Percentiles rank a stretch among this genome's conserved stretches.
Conservation (phyloP, 2,329 filamentous ascomycete species). For the Rugonectria rugulosa region DNA sequence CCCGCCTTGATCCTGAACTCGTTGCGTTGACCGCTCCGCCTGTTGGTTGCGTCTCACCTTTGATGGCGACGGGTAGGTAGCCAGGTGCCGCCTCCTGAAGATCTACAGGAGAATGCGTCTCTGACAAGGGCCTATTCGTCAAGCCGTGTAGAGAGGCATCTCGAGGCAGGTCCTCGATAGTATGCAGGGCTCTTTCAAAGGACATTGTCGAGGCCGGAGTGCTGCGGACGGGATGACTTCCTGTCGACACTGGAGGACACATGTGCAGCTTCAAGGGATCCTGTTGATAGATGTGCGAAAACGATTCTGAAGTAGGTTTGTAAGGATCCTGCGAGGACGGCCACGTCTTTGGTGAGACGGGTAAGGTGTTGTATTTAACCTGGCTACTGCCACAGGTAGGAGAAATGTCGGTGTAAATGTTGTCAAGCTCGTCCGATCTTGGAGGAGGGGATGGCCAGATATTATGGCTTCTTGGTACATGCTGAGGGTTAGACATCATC, state of each 20-base stretch:
- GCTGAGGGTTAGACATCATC: constrained; percentile 34
- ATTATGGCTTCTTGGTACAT: constrained; percentile 31
- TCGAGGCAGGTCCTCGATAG: constrained; percentile 25
- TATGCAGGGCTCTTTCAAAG: constrained; percentile 22
- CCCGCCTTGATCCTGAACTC: constrained; percentile 22
- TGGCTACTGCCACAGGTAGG: constrained; percentile 37
- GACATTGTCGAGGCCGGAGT: constrained; percentile 31
- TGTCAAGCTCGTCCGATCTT: constrained; percentile 48
- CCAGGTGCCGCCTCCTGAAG: constrained; percentile 21
- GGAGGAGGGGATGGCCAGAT: constrained; percentile 49
- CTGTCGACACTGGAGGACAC: constrained; percentile 38
- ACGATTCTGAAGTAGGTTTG: constrained; percentile 26
- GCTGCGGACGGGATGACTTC: constrained; percentile 26
- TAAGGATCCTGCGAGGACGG: constrained; percentile 38
- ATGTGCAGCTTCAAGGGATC: constrained; percentile 31
- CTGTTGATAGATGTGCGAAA: constrained; percentile 30
- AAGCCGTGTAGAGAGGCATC: constrained; percentile 22
- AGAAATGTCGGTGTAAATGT: constrained; percentile 45
- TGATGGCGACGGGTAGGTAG: constrained; percentile 23
- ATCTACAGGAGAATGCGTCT: constrained; percentile 31
- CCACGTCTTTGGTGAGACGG: constrained; percentile 47
- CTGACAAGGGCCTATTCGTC: constrained; percentile 27
- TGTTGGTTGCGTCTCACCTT: constrained; percentile 11
- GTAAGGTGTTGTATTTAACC: constrained; percentile 39
- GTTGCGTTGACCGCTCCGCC: constrained; percentile 9